Percentiles rank a stretch among this genome's conserved stretches.
phyloP scores from a whole-genome alignment of 805 yeast genomes.

The Metschnikowia continentalis region DNA sequence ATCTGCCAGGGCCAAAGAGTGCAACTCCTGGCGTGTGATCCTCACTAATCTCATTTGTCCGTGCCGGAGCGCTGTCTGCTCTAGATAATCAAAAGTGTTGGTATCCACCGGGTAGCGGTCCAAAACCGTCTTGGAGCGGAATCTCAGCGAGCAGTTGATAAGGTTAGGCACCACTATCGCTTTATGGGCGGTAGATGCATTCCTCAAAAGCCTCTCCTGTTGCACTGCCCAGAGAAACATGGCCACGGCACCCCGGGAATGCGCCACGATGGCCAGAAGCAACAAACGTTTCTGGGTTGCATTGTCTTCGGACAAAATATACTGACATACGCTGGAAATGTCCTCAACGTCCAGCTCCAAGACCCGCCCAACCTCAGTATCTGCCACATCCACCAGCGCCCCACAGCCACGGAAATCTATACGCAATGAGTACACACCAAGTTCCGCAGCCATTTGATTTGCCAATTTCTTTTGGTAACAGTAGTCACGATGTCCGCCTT shows the following conservation, averaged over 20 bases:
- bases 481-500: conserved; percentile 78
- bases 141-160: conserved; percentile 74
- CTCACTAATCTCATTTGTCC: conserved; percentile 44
- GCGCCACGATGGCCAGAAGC: conserved; percentile 61
- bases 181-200: conserved; percentile 20
- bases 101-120: conserved; percentile 32
- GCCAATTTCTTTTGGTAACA: conserved; percentile 68
- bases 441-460: conserved; percentile 48
- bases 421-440: conserved; percentile 64
- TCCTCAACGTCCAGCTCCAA: conserved; percentile 67
- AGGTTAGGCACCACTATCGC: conserved; percentile 56
- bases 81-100: conserved; percentile 18
- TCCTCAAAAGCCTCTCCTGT: conserved; percentile 34
- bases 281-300: conserved; percentile 41
- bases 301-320: conserved; percentile 24
- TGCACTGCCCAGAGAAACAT: conserved; percentile 66
- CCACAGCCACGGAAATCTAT: conserved; percentile 90
- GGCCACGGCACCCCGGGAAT: conserved; percentile 77
- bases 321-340: conserved; percentile 40
- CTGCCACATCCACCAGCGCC: conserved; percentile 52
- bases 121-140: conserved; percentile 43
- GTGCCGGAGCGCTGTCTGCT: conserved; percentile 43
- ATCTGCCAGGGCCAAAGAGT: conserved; percentile 47
- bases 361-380: conserved; percentile 46
- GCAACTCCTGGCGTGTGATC: conserved; percentile 49